A percentile compares a stretch with the other conserved stretches of the same genome.
phyloP scores from a whole-genome alignment of 108 stramenopile genomes.

The Nitzschia palea region DNA sequence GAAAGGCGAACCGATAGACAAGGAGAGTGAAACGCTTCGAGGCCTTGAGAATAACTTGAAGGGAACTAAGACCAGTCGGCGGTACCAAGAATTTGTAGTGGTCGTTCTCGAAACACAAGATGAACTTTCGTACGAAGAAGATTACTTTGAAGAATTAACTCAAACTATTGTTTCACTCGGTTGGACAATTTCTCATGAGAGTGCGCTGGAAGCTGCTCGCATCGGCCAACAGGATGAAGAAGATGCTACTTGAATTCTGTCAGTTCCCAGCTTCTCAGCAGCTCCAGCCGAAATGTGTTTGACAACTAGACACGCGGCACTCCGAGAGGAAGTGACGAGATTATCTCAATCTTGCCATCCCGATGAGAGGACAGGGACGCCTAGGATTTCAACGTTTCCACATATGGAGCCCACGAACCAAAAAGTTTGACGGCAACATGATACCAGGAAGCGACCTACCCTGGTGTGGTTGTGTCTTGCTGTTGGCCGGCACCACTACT shows the following conservation, averaged over 20 bases:
- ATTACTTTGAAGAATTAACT: background rate
- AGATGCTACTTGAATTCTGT: background rate
- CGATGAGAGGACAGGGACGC: too few species aligned
- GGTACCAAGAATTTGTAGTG: background rate
- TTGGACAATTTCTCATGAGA: background rate
- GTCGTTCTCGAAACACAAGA: constrained; percentile 8
- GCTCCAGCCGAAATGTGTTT: too few species aligned
- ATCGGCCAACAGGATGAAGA: background rate
- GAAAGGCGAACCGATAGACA: background rate
- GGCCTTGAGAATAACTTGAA: background rate
- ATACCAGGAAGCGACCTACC: too few species aligned
- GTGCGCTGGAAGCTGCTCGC: background rate
- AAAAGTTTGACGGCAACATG: too few species aligned
- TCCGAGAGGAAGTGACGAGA: too few species aligned
- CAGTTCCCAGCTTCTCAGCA: too few species aligned
- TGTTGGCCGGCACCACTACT: too few species aligned
- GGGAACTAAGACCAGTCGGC: background rate
- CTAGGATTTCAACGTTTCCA: too few species aligned
- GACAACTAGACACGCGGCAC: too few species aligned
- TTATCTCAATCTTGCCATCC: too few species aligned
- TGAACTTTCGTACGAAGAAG: constrained; percentile 5
- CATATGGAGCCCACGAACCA: too few species aligned
- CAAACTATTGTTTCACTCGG: background rate
- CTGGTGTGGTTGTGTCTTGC: too few species aligned
- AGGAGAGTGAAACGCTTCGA: background rate